Evolutionary conservation across 2,329 filamentous ascomycete species (phyloP), one percentile per base, ranked within the genome.

Genomic region (Stachybotrys chartarum): DNA sequence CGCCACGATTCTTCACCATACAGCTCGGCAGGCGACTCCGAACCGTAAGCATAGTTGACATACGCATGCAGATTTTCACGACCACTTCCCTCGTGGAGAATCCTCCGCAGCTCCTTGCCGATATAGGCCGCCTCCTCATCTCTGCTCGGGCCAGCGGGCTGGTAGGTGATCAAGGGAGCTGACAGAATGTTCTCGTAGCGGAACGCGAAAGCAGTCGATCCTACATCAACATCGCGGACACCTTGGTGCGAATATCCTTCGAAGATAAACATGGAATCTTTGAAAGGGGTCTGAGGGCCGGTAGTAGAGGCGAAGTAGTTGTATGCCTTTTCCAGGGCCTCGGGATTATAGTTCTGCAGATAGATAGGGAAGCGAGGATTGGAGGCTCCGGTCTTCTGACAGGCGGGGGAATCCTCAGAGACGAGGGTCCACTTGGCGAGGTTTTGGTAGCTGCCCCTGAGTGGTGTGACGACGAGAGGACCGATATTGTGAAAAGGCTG

Each of bases 161-260:
- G 44, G 51, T 71, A 71, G 49, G 56, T 67, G 24, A 73, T 61
- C 60, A 12, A 30, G 18, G 48, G 24, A 10, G 48, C 24, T 14
- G 24, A n/a, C 14, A 50, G 30, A 50, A 63, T 24, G 35, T 55
- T 58, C 50, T 58, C 58, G 1, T 63, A 58, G 1, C 79, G 73
- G 63, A 72, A 74, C n/a, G 78, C 71, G 53, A 75, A 81, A 3
- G 78, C 78, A 6, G 72, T 70, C 5, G 71, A 68, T 12, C 63
- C 62, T 18, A 58, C 60, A 48, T 64, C 57, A 46, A 76, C 61
- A 0, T 63, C 66, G 54, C 73, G 61, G 1, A 82, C 74, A 5
- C 73, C 78, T 24, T 71, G 61, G 16, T 61, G 63, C 3, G 78
- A 72, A 65, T 83, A 83, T 7, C 76, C 77, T 60, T 83, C 80